phyloP scores from a whole-genome alignment of 495 filamentous ascomycete species.

The Sporormia fimetaria region DNA sequence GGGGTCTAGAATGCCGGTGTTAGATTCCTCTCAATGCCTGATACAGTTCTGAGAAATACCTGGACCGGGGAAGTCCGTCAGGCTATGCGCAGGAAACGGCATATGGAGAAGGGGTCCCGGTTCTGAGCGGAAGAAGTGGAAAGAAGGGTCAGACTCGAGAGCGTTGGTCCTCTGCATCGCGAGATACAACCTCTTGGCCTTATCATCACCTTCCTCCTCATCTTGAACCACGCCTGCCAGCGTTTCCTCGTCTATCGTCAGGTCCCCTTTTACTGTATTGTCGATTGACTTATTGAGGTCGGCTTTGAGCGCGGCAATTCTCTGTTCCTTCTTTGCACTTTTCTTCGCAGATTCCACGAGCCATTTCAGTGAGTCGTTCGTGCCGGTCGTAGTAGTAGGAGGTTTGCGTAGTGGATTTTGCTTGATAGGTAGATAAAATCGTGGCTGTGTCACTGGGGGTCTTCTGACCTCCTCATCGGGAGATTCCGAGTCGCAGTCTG shows the following conservation, averaged over 20 bases:
- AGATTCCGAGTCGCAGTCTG: too few species aligned
- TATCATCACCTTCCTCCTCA: conserved; percentile 44
- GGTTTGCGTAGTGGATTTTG: conserved; percentile 4
- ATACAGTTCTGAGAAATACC: too few species aligned
- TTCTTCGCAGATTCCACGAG: conserved; percentile 50
- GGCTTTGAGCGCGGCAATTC: conserved; percentile 43
- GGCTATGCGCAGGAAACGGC: too few species aligned
- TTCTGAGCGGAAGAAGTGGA: conserved; percentile 52
- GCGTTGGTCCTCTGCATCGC: conserved; percentile 70
- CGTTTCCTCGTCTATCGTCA: conserved; percentile 16
- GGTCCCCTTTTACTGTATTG: conserved; percentile 24
- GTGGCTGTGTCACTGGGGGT: background rate
- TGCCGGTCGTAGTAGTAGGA: background rate
- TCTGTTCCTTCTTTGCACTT: conserved; percentile 47
- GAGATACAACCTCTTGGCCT: conserved; percentile 43
- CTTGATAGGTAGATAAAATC: too few species aligned
- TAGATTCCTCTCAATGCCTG: too few species aligned
- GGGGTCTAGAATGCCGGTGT: conserved; percentile 38
- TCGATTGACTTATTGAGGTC: conserved; percentile 32
- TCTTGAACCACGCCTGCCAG: conserved; percentile 36
- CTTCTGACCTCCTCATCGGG: too few species aligned
- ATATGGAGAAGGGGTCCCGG: background rate
- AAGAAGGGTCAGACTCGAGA: conserved; percentile 45
- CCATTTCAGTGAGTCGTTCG: conserved; percentile 46
- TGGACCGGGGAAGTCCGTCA: too few species aligned